Conservation (phyloP, 225 moss, liverwort and hornwort genomes). For the Sphagnum tenellum region DNA sequence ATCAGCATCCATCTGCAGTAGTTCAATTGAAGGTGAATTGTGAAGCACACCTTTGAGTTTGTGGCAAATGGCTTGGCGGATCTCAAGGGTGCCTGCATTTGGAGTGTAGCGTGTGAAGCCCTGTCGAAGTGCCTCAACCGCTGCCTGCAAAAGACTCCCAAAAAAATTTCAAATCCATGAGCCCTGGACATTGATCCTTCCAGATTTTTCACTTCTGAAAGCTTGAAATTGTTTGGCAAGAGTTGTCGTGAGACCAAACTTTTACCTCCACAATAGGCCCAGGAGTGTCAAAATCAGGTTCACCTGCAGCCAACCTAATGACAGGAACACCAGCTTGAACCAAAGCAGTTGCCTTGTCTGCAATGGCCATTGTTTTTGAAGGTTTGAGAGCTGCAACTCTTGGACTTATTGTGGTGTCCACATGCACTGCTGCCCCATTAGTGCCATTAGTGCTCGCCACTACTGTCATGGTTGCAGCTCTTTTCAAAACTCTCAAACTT, state of each 20-base stretch:
- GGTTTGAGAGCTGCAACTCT: conserved; percentile 85
- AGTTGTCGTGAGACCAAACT: neutral
- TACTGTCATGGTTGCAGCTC: conserved; percentile 24
- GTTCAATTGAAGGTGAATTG: neutral
- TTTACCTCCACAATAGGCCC: conserved; percentile 56
- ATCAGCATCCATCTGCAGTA: too few relatives aligned
- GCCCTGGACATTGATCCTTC: too few relatives aligned
- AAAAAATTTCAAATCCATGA: neutral
- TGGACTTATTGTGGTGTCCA: conserved; percentile 71
- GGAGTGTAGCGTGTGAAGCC: conserved; percentile 91
- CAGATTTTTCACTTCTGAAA: too few relatives aligned
- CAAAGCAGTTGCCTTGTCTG: conserved; percentile 88
- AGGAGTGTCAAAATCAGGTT: conserved; percentile 95
- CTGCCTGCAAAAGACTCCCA: conserved; percentile 40
- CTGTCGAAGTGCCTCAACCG: conserved; percentile 60
- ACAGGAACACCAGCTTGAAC: conserved; percentile 88
- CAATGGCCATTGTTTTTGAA: conserved; percentile 93
- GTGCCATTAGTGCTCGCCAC: conserved; percentile 30
- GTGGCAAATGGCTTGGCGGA: conserved; percentile 74
- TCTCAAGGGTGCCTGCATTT: conserved; percentile 84
- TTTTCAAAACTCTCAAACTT: conserved; percentile 3
- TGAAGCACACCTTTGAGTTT: conserved; percentile 61
- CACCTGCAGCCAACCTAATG: conserved; percentile 94
- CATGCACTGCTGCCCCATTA: conserved; percentile 20
- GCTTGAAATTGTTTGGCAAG: neutral